These are phyloP conservation scores for Cryptosporidium felis DNA, from an alignment of 169 alveolate species.

Conservation along the genomic window DNA sequence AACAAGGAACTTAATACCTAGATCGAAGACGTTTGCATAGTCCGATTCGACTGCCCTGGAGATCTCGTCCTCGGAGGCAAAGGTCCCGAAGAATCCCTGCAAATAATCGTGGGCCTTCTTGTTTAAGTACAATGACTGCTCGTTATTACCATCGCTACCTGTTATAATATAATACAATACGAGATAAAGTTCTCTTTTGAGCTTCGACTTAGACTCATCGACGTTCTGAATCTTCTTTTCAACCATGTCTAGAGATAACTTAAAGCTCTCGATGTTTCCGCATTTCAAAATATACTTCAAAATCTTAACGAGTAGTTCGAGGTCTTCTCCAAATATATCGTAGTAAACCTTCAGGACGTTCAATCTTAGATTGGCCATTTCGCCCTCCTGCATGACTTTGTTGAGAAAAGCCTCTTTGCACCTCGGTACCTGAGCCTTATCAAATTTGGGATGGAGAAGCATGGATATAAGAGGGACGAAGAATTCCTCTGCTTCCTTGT, in stretches of 20 bases:
- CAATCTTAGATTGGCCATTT: conserved; percentile 14
- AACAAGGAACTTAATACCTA: conserved; percentile 1
- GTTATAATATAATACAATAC: conserved; percentile 5
- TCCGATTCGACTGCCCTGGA: background rate
- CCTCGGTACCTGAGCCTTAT: background rate
- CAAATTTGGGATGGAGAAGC: conserved; percentile 46
- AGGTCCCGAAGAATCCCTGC: conserved; percentile 15
- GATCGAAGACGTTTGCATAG: background rate
- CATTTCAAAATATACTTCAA: background rate
- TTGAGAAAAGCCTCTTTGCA: conserved; percentile 14
- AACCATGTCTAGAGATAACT: conserved; percentile 5
- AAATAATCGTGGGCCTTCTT: conserved; percentile 39
- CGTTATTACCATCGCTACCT: background rate
- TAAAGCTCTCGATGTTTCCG: background rate
- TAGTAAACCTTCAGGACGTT: conserved; percentile 22
- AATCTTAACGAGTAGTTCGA: conserved; percentile 5
- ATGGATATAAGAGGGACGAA: conserved; percentile 26
- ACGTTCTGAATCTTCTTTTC: conserved; percentile 9
- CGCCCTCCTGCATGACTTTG: background rate
- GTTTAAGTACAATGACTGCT: background rate
- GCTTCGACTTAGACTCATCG: background rate
- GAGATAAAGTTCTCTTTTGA: conserved; percentile 5
- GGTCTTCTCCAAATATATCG: conserved; percentile 32
- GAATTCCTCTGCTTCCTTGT: conserved; percentile 65
- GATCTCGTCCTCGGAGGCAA: conserved; percentile 14